Base-by-base conservation (phyloP, 345 rosid species). In the Jatropha curcas region DNA sequence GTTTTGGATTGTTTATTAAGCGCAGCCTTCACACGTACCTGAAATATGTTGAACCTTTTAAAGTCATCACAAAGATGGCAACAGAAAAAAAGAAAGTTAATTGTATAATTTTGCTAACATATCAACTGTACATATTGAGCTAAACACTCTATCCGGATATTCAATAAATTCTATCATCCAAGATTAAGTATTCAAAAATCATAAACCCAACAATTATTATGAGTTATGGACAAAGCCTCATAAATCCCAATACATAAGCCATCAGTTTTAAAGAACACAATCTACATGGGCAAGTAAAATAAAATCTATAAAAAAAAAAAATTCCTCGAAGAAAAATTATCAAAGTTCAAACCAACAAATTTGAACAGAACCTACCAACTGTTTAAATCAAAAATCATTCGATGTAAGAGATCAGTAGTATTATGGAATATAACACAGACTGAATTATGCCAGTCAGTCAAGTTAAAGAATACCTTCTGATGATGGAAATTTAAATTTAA, bases 21-120 rank as follows among this genome's bases (percentile, higher is more conserved):
- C 37, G 97, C 95, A 81, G 92, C 94, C 81, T 92, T 95, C 50
- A 95, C 98, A 71, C 90, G 90, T 5, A 95, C 98, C 98, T 92
- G 86, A 33, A 72, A 67, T 41, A 28, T 3, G 14, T 41, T 74
- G 31, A 55, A 55, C n/a, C 56, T 4, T 31, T 45, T 2, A 65
- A 30, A 56, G 24, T 65, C 60, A 43, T 35, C 39, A 39, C 37
- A 14, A 39, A 22, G 35, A 10, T 7, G 3, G 64, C 52, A 65
- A 4, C n/a, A 50, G 63, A 17, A 25, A 25, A n/a, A 51, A 11
- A 52, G 10, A 20, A 52, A 52, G 22, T 3, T n/a, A 19, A 62
- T 13, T 37, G 37, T 4, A 45, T 17, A 25, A 45, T 5, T 16
- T 65, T 28, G 17, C 56, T 17, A 43, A 65, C 10, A 65, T 13